These are phyloP conservation scores for Luffa aegyptiaca DNA, from an alignment of 306 rosid genomes.

Conservation along the genomic window DNA sequence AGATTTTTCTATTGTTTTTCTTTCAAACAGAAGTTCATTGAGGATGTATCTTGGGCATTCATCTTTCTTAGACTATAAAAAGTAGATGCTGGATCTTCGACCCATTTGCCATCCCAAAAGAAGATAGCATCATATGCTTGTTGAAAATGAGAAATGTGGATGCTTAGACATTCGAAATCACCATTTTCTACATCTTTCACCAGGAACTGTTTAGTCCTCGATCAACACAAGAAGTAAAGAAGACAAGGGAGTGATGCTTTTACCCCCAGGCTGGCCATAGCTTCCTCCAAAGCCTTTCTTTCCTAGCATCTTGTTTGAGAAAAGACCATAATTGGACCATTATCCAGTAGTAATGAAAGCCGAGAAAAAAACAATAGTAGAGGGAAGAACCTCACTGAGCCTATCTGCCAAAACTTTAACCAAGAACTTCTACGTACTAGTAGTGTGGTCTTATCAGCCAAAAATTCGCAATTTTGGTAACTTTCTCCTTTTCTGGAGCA, in stretches of 20 bases:
- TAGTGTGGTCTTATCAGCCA: neutral
- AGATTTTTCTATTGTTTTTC: neutral
- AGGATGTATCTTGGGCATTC: neutral
- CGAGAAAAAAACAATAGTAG: neutral
- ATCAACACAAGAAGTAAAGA: neutral
- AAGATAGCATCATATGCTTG: neutral
- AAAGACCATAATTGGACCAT: neutral
- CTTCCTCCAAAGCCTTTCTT: neutral
- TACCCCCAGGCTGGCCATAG: neutral
- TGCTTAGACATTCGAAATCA: neutral
- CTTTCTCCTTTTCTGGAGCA: neutral
- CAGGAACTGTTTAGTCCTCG: neutral
- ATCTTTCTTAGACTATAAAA: neutral
- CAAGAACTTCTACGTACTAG: neutral
- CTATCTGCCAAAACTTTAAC: neutral
- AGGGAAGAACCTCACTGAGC: neutral
- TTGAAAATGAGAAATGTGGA: neutral
- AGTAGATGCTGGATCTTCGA: neutral
- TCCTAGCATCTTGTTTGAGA: neutral
- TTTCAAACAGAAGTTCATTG: neutral
- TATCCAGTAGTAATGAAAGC: neutral
- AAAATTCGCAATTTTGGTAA: neutral
- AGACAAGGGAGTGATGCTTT: neutral
- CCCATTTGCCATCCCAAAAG: neutral
- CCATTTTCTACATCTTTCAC: neutral